Conservation (phyloP, 1,139 yeast genomes). For the Lodderomyces jiufengensis region DNA sequence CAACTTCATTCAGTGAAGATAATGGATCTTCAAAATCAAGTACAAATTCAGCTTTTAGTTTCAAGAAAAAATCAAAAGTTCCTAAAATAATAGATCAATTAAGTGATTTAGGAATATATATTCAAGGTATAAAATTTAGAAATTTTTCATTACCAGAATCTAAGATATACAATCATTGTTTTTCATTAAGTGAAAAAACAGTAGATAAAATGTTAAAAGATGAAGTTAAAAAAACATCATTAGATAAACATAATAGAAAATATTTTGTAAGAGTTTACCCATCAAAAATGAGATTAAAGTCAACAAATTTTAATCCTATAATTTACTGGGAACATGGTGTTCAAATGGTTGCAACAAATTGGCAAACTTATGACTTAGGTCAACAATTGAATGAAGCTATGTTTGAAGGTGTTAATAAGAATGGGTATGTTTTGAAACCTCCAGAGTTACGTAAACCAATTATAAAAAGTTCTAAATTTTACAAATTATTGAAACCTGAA, state of each 20-base stretch:
- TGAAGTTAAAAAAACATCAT: slow-evolving; percentile 43
- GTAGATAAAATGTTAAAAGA: slow-evolving; percentile 64
- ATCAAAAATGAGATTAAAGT: slow-evolving; percentile 66
- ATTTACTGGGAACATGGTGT: slow-evolving; percentile 79
- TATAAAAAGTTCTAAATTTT: slow-evolving; percentile 20
- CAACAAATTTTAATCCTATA: slow-evolving; percentile 79
- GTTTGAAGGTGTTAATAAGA: slow-evolving; percentile 52
- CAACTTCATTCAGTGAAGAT: slow-evolving; percentile 49
- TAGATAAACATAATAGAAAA: slow-evolving; percentile 73
- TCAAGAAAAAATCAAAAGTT: slow-evolving; percentile 21
- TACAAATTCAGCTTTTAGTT: slow-evolving; percentile 15
- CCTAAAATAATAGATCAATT: slow-evolving; percentile 43
- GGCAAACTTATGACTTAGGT: slow-evolving; percentile 92
- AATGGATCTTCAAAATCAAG: slow-evolving; percentile 11
- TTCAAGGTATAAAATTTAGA: slow-evolving; percentile 72
- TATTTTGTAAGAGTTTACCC: slow-evolving; percentile 87
- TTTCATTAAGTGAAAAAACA: slow-evolving; percentile 78
- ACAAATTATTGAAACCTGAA: slow-evolving; percentile 4
- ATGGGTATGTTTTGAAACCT: slow-evolving; percentile 84
- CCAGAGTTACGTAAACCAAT: slow-evolving; percentile 32
- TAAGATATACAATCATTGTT: slow-evolving; percentile 74
- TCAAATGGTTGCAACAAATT: slow-evolving; percentile 94
- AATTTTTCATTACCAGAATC: slow-evolving; percentile 87
- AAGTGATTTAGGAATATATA: slow-evolving; percentile 59
- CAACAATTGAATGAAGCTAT: slow-evolving; percentile 87